phyloP scores from a whole-genome alignment of 2,329 filamentous ascomycete genomes.

The Colletotrichum neosansevieriae region DNA sequence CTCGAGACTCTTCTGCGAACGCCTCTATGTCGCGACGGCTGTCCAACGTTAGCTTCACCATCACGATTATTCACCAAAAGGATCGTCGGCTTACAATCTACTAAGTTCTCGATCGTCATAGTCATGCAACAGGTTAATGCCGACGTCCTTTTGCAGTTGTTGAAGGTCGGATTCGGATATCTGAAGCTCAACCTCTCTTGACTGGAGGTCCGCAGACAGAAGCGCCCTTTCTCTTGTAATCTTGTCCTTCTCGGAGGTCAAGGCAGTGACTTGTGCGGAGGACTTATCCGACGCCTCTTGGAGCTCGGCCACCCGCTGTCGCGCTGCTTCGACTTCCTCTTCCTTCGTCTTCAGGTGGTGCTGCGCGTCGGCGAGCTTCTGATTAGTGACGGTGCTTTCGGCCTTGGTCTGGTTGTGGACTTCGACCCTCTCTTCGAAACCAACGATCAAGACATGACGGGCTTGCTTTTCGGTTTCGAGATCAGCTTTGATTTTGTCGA shows the following conservation, averaged over 20 bases:
- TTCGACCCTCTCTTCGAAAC: constrained; percentile 16
- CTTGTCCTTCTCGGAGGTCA: constrained; percentile 9
- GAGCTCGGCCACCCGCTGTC: constrained; percentile 6
- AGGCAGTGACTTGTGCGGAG: not conserved
- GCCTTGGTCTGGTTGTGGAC: constrained; percentile 14
- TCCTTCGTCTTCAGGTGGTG: constrained; percentile 39
- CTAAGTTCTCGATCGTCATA: constrained; percentile 42
- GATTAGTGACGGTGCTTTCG: constrained; percentile 35
- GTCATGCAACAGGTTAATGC: constrained; percentile 42
- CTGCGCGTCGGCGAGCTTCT: constrained; percentile 42
- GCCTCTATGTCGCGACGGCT: constrained; percentile 45
- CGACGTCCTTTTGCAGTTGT: constrained; percentile 27
- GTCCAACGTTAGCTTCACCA: constrained; percentile 8
- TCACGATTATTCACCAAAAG: not conserved
- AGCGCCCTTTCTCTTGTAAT: not conserved
- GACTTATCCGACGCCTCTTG: constrained; percentile 1
- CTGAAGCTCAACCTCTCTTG: constrained; percentile 3
- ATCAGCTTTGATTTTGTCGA: constrained; percentile 52
- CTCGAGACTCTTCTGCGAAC: constrained; percentile 44
- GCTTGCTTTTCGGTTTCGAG: constrained; percentile 40
- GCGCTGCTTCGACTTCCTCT: not conserved
- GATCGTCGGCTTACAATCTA: constrained; percentile 42
- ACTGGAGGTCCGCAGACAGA: not conserved
- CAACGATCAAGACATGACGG: constrained; percentile 23
- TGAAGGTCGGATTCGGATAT: not conserved